These are phyloP conservation scores for Lipomyces anomalus DNA, from an alignment of 805 yeast genomes.

Conservation along the genomic window DNA sequence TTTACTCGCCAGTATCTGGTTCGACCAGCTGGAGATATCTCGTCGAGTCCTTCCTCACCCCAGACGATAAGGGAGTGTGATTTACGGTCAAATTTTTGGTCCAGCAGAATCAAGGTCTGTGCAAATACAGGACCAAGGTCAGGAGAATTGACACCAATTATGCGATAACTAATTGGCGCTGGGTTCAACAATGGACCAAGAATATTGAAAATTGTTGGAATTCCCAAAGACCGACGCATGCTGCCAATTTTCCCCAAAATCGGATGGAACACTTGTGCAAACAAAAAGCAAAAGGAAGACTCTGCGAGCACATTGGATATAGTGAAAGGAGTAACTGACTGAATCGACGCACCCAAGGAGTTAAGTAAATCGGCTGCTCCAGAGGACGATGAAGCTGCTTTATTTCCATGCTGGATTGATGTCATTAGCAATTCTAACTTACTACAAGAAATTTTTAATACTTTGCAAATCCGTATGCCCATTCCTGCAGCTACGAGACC, in stretches of 20 bases:
- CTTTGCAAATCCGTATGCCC: slow-evolving; percentile 67
- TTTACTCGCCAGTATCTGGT: slow-evolving; percentile 77
- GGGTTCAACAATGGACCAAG: slow-evolving; percentile 94
- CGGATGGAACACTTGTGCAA: slow-evolving; percentile 92
- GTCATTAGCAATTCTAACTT: not conserved
- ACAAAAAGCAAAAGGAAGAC: slow-evolving; percentile 58
- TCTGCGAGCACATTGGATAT: slow-evolving; percentile 51
- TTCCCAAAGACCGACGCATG: slow-evolving; percentile 70
- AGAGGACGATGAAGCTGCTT: slow-evolving; percentile 86
- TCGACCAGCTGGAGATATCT: slow-evolving; percentile 81
- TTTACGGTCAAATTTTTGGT: slow-evolving; percentile 40
- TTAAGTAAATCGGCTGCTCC: slow-evolving; percentile 90
- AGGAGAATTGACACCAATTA: slow-evolving; percentile 84
- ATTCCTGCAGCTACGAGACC: slow-evolving; percentile 94
- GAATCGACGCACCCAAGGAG: slow-evolving; percentile 75
- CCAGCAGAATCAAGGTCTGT: slow-evolving; percentile 63
- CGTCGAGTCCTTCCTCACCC: slow-evolving; percentile 90
- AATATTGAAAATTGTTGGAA: slow-evolving; percentile 91
- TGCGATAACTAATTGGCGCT: slow-evolving; percentile 68
- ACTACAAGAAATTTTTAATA: slow-evolving; percentile 2
- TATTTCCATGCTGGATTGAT: slow-evolving; percentile 75
- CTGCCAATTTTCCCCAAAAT: slow-evolving; percentile 81
- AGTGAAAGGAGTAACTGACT: slow-evolving; percentile 56
- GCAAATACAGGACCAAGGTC: slow-evolving; percentile 79
- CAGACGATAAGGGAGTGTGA: slow-evolving; percentile 72